Base-by-base conservation (phyloP, 305 asterid species). In the Coffea humblotiana region DNA sequence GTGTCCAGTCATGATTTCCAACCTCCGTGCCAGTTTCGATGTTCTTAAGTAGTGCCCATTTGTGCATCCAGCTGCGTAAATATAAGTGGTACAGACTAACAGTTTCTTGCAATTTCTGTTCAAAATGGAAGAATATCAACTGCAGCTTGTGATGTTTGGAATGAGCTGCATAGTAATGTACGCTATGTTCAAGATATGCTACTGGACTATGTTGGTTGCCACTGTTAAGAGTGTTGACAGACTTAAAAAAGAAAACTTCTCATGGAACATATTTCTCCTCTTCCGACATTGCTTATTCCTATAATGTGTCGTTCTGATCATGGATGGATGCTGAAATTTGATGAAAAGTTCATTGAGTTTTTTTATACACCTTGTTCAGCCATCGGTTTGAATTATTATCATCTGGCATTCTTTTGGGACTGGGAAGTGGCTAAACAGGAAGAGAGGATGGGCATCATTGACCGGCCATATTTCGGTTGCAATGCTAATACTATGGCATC, bases 1-100 rank as follows among this genome's bases (percentile, higher is more conserved):
- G 84, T 88, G 91, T 78, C 97, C 98, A 1, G 98, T 96, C 82
- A 93, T 89, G 97, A 91, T 94, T 84, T 93, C 97, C 82, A 92
- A 92, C 84, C 88, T 88, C 48, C 86, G 89, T 72, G 91, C 97
- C n/a, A 84, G 66, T 71, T 94, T 96, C 81, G 82, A 78, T 4
- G 89, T 92, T 70, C 85, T 70, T 69, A 92, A 91, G 90, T 91
- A 94, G 91, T 79, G 19, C 40, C 79, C 27, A 11, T 49, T 1
- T 58, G 73, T 60, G 54, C 61, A 43, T 29, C 11, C 21, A 29
- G 45, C 72, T 32, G 35, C 63, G 78, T 76, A 75, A 37, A 67
- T 74, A 75, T 48, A 51, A 43, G 58, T 15, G 15, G 32, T 37
- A 56, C 71, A 74, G 69, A 69, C 76, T 75, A 58, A 75, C 79